These are phyloP conservation scores for Quercus phellos DNA, from an alignment of 331 rosid species.

Conservation along the genomic window DNA sequence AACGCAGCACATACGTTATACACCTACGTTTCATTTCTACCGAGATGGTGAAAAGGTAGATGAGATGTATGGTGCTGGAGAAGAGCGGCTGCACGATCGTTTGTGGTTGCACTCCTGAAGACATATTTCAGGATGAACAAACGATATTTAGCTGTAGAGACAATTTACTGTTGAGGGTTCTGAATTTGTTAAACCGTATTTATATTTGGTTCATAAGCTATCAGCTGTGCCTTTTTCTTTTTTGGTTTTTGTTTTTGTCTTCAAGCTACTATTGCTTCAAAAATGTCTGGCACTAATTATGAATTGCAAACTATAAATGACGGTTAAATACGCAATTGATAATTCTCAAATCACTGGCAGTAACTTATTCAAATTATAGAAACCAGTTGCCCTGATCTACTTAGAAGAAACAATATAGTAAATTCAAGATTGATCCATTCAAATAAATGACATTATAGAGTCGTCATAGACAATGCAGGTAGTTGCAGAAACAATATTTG, in stretches of 20 bases:
- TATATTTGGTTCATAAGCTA: not conserved
- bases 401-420: too few relatives aligned
- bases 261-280: not conserved
- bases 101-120: slow-evolving; percentile 73
- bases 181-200: not conserved
- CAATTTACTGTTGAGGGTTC: not conserved
- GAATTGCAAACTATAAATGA: not conserved
- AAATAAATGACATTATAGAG: slow-evolving; percentile 1
- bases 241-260: not conserved
- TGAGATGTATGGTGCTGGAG: slow-evolving; percentile 84
- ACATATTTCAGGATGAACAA: not conserved
- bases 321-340: not conserved
- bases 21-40: slow-evolving; percentile 80
- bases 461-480: not conserved
- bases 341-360: not conserved
- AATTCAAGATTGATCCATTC: not conserved
- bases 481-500: not conserved
- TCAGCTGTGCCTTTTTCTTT: not conserved
- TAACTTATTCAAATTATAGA: not conserved
- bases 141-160: not conserved
- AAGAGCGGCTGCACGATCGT: slow-evolving; percentile 78
- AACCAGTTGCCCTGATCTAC: not conserved
- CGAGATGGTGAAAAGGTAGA: slow-evolving; percentile 81
- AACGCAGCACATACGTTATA: slow-evolving; percentile 77
- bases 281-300: not conserved